These are phyloP conservation scores for Brassica incana DNA, from an alignment of 345 rosid species.

Conservation along the genomic window DNA sequence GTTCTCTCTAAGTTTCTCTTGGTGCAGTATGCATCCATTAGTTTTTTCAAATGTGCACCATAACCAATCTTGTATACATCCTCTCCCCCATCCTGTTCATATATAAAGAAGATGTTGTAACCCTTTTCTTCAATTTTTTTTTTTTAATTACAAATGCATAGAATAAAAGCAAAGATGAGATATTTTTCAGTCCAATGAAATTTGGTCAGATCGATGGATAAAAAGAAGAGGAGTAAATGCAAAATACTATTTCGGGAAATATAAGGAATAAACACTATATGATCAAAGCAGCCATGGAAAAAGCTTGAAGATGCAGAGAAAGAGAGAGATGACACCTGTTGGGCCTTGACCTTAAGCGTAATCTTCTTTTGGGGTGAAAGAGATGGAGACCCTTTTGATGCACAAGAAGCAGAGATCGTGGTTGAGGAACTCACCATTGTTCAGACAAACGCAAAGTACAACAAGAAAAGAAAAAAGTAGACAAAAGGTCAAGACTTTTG, in stretches of 20 bases:
- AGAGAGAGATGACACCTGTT: slow-evolving; percentile 24
- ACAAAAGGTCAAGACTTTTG: background rate
- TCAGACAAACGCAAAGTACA: background rate
- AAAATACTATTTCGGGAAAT: background rate
- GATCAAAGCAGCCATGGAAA: background rate
- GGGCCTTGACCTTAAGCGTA: slow-evolving; percentile 28
- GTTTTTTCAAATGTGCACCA: slow-evolving; percentile 46
- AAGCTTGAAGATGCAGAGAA: background rate
- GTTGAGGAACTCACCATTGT: slow-evolving; percentile 32
- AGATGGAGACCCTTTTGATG: slow-evolving; percentile 28
- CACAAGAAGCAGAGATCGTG: slow-evolving; percentile 34
- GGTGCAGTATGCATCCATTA: slow-evolving; percentile 49
- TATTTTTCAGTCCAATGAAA: background rate
- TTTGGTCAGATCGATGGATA: background rate
- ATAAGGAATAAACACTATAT: background rate
- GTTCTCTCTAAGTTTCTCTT: slow-evolving; percentile 41
- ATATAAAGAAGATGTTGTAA: background rate
- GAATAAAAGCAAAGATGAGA: background rate
- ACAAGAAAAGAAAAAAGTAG: background rate
- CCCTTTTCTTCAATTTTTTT: background rate
- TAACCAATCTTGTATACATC: slow-evolving; percentile 47
- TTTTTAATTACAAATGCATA: background rate
- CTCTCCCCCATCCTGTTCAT: slow-evolving; percentile 51
- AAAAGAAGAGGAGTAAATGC: background rate
- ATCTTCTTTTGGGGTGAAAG: slow-evolving; percentile 11